Evolutionary conservation across 345 rosid genomes (phyloP).

Genomic region (Citrus medica): DNA sequence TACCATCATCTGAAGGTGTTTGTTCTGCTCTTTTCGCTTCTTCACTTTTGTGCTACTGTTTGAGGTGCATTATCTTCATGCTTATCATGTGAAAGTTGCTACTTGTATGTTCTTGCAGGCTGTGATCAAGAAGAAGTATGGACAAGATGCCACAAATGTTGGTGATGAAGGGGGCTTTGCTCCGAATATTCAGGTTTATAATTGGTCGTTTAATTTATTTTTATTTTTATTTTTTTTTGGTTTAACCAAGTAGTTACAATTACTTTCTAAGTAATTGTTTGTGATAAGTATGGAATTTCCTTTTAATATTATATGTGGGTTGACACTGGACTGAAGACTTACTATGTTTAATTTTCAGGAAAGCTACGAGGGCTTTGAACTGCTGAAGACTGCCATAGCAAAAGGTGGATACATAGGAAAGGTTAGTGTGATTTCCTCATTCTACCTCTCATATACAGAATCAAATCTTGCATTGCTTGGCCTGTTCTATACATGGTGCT

Average conservation of each 20-base stretch:
- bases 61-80: background rate
- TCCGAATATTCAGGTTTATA: slow-evolving; percentile 52
- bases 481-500: background rate
- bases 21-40: background rate
- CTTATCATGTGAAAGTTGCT: background rate
- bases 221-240: background rate
- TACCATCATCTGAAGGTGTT: slow-evolving; percentile 63
- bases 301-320: background rate
- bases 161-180: slow-evolving; percentile 74
- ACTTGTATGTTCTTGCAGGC: slow-evolving; percentile 25
- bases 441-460: background rate
- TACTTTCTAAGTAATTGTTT: background rate
- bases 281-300: background rate
- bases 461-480: background rate
- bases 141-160: slow-evolving; percentile 65
- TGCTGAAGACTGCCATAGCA: slow-evolving; percentile 64
- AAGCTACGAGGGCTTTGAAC: slow-evolving; percentile 66
- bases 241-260: background rate
- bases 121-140: slow-evolving; percentile 63
- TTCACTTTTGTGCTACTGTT: background rate
- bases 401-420: slow-evolving; percentile 68
- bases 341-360: slow-evolving; percentile 35
- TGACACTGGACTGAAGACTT: background rate
- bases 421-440: slow-evolving; percentile 18
- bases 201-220: background rate